Base-by-base conservation (phyloP, 2,329 filamentous ascomycete genomes). In the Fusarium sp. region DNA sequence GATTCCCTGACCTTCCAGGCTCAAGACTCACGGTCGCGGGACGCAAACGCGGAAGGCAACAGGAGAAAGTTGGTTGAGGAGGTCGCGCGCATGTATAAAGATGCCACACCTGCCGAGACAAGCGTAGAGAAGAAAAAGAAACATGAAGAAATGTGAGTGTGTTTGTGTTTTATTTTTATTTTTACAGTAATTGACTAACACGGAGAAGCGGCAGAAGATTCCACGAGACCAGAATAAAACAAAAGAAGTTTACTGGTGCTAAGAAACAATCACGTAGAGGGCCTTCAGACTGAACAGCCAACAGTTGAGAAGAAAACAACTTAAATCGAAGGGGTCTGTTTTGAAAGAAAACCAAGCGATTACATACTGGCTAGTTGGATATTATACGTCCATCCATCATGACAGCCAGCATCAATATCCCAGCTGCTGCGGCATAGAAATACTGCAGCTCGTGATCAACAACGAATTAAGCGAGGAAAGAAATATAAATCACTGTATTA, bases 1-100 rank as follows among this genome's bases (percentile, higher is more conserved):
- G 84, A 89, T 72, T 83, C 81, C 40, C 81, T 88, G 61, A 83
- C 81, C 1, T 83, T 89, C 33, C 83, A 87, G 53, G 84, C 84
- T 0, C 87, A 89, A 72, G 84, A 81, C 3, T 81, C 84, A 53
- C 80, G 87, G 20, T 86, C 83, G 39, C 79, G 85, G 45, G 77
- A 78, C 17, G 81, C 83, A 48, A 89, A 89, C 70, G 77, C 79
- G 11, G 81, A 84, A 2, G 83, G 87, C 39, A 89, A 89, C 70
- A 79, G 79, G 32, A 73, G 75, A 24, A 85, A 87, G 70, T 76
- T 87, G 2, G 62, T 79, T 3, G 78, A 84, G 4, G 86, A 87
- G 73, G 67, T 87, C 13, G 75, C 74, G 28, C 78, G 77, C 28
- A 83, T 87, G 48, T 87, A 86, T 61, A 74, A 76, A 3, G 79